Conservation (phyloP, 768 basidiomycete species). For the Chalciporus chontae region DNA sequence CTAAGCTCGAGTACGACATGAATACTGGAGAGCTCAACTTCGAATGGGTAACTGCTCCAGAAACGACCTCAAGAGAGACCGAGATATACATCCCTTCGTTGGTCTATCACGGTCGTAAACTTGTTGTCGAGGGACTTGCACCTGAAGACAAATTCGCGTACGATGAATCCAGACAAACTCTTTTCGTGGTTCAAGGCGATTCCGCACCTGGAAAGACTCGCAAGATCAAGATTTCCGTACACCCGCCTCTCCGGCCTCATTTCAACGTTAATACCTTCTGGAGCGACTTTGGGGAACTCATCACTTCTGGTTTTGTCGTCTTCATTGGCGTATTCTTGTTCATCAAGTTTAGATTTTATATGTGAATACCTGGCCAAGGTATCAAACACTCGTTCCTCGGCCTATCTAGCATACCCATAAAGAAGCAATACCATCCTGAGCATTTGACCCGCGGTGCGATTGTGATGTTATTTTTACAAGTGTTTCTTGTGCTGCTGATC, state of each 20-base stretch:
- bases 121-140: conserved; percentile 57
- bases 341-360: conserved; percentile 26
- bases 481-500: too few species aligned
- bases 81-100: conserved; percentile 76
- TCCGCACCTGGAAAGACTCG: conserved; percentile 45
- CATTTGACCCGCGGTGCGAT: too few species aligned
- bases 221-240: conserved; percentile 50
- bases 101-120: conserved; percentile 51
- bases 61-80: conserved; percentile 54
- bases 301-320: conserved; percentile 30
- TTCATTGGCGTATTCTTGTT: conserved; percentile 30
- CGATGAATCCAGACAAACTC: conserved; percentile 67
- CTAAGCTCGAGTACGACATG: conserved; percentile 72
- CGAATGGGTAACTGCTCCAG: conserved; percentile 47
- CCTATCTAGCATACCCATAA: neutral
- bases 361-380: conserved; percentile 14
- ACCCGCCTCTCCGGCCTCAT: conserved; percentile 45
- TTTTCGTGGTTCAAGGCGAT: conserved; percentile 57
- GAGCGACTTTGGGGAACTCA: conserved; percentile 48
- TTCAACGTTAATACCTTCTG: conserved; percentile 64
- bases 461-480: too few species aligned
- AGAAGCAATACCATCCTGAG: too few species aligned
- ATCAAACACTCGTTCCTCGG: neutral
- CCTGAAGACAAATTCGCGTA: conserved; percentile 51
- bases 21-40: conserved; percentile 64